Conservation (phyloP, 2,329 filamentous ascomycete species). For the Trichophyton mentagrophytes region DNA sequence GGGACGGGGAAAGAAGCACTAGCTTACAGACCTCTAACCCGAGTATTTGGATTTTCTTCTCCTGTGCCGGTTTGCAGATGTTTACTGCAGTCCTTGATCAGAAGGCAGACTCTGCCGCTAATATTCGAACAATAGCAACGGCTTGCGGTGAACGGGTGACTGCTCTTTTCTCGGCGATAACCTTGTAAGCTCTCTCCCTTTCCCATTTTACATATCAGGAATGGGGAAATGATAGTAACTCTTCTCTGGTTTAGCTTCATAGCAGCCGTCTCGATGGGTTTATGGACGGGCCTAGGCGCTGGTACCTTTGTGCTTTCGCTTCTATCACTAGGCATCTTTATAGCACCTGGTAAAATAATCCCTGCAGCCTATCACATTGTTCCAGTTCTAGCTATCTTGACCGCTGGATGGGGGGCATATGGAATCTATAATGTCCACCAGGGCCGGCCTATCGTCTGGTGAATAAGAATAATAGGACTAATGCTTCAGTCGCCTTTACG, state of each 20-base stretch:
- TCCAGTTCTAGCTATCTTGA: neutral
- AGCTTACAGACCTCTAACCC: neutral
- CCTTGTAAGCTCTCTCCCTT: neutral
- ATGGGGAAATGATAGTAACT: neutral
- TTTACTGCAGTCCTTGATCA: neutral
- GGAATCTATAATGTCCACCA: neutral
- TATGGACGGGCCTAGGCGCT: neutral
- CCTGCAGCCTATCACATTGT: neutral
- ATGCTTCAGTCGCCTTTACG: neutral
- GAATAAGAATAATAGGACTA: neutral
- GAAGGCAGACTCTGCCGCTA: neutral
- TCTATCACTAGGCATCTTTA: neutral
- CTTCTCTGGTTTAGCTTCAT: neutral
- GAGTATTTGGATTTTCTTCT: neutral
- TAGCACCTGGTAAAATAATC: neutral
- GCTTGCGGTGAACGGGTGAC: neutral
- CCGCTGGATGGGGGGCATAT: neutral
- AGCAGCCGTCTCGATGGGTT: neutral
- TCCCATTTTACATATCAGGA: no score
- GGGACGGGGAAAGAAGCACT: neutral
- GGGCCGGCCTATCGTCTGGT: neutral
- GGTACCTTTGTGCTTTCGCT: neutral
- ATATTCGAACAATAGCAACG: neutral
- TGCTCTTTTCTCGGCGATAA: neutral
- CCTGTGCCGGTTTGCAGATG: neutral